Base-by-base conservation (phyloP, 169 alveolate genomes). In the Eimeria sp. region DNA sequence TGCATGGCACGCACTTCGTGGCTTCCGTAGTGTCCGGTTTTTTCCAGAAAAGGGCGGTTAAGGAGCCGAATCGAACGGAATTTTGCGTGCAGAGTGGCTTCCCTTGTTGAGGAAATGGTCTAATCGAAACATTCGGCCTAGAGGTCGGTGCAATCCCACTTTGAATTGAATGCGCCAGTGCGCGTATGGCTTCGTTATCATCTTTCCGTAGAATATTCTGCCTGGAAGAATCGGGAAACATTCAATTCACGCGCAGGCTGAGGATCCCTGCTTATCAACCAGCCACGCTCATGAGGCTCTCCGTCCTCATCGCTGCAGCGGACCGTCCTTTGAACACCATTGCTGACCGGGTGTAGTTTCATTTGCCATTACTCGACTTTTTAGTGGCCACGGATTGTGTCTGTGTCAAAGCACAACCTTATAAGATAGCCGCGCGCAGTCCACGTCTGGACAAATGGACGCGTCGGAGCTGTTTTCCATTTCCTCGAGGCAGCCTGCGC, bases 401-500 rank as follows among this genome's bases (percentile, higher is more conserved):
- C 10, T 87, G 82, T 57, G 22, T 45, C 58, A 40, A 65, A 34
- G 70, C 63, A n/a, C 45, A 27, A 54, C 16, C 51, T 43, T 43
- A 54, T 47, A 45, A 16, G 78, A 18, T n/a, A 75, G 43, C 61
- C 94, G 57, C 83, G 83, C 63, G 94, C 51, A 54, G 82, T 75
- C 83, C 83, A n/a, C 94, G 57, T 45, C 43, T 34, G 72, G 80
- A 65, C 94, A 75, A 34, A 87, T 87, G 94, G 94, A 87, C 83
- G 83, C 94, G 58, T 87, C 94, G 63, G 94, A 87, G 63, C 65
- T 87, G 54, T 87, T 87, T 43, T 87, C 94, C 83, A 87, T 87
- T 45, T 87, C 94, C 45, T 87, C 94, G 83, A 61, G 94, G 94
- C 94, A 87, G 83, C 94, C 94, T 25, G 94, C 94, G 70, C 94